Evolutionary conservation across 768 basidiomycete species (phyloP), one percentile per base, ranked within the genome.

Genomic region (Suillus brevipes): DNA sequence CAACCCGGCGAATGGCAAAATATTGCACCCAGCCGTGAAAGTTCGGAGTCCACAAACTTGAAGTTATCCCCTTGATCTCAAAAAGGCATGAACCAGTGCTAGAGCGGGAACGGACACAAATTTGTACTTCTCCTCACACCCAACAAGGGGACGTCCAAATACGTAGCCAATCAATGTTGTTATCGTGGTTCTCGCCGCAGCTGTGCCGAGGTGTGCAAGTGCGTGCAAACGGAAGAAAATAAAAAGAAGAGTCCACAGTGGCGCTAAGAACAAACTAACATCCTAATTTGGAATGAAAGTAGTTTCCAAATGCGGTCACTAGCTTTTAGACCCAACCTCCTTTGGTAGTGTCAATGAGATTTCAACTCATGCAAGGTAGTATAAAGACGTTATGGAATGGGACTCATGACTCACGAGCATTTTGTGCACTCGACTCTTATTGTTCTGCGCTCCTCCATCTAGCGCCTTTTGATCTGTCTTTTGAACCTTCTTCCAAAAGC

Each of bases 331-430:
- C 66, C 66, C 60, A 64, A 68, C 73, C 76, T 37, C 23, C 62
- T 67, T 62, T 65, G 73, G 76, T 43, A 77, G 60, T 72, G 59
- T 72, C 52, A 78, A 76, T 63, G 52, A 67, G 61, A n/a, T n/a
- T n/a, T n/a, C n/a, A n/a, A 7, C 58, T 31, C 58, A 31, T 6
- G 28, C 58, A 59, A 59, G 40, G 38, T 49, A 8, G 49, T 76
- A 77, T 76, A 76, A 76, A 78, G 69, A 61, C 52, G 55, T 34
- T 42, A 64, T 53, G 6, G 4, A 38, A 40, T 6, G 8, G 9
- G 25, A 42, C 16, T 16, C 4, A 61, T 68, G 69, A 71, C 61
- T 68, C 70, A 61, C 45, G 61, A 69, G 65, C 62, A 20, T 42
- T 59, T 63, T 63, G 62, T 69, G 66, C 69, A 65, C 9, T 64